phyloP scores from a whole-genome alignment of 441 rosid genomes.

The Viola pubescens region DNA sequence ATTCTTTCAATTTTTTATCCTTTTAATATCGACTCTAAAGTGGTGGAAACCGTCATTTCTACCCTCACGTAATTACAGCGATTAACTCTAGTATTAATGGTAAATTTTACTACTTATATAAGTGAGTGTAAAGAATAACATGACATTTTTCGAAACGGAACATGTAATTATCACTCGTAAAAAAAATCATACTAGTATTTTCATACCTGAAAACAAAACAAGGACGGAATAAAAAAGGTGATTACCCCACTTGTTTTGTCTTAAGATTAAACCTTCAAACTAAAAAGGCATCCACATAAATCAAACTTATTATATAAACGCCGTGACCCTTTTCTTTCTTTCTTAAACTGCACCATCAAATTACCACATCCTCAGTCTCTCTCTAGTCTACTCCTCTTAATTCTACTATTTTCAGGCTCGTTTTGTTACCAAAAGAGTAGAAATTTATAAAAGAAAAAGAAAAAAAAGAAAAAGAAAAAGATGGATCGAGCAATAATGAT shows the following conservation, averaged over 20 bases:
- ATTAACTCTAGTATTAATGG: too few species aligned
- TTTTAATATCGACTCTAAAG: too few species aligned
- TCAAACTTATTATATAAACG: conserved; percentile 28
- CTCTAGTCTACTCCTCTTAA: neutral
- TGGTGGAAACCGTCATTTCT: too few species aligned
- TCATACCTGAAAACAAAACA: neutral
- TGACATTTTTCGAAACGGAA: too few species aligned
- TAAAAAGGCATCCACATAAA: neutral
- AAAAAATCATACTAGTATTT: neutral
- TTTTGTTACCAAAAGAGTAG: too few species aligned
- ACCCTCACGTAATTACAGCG: too few species aligned
- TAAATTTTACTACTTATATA: neutral
- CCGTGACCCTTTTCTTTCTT: conserved; percentile 9
- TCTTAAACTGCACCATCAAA: neutral
- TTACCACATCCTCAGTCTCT: conserved; percentile 1
- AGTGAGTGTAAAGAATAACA: too few species aligned
- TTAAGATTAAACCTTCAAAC: neutral
- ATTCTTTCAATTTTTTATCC: too few species aligned
- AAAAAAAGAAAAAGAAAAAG: neutral
- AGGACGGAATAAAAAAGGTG: neutral
- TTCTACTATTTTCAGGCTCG: too few species aligned
- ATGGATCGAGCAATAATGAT: neutral
- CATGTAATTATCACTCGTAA: neutral
- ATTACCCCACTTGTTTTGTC: neutral
- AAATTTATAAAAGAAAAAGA: neutral